phyloP scores from a whole-genome alignment of 192 early-diverging fungal genomes.

The Piromyces finnis region DNA sequence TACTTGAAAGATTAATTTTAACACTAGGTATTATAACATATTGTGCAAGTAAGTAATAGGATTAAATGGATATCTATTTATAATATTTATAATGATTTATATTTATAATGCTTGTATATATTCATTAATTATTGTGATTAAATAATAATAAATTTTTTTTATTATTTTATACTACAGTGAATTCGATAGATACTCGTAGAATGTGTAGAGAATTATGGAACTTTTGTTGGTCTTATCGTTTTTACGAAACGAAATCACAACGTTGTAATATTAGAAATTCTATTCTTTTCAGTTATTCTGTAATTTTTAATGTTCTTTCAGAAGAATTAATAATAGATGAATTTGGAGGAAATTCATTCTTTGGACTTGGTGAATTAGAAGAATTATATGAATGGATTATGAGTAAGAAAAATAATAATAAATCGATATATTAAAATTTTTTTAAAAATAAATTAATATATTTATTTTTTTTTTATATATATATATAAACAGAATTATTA shows the following conservation, averaged over 20 bases:
- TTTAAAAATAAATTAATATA: too few relatives aligned
- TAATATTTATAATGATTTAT: too few relatives aligned
- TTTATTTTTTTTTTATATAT: too few relatives aligned
- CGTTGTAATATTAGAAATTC: background rate
- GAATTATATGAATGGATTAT: background rate
- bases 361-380: background rate
- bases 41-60: background rate
- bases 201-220: background rate
- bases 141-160: background rate
- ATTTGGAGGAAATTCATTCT: background rate
- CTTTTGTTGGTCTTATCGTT: background rate
- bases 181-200: background rate
- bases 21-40: background rate
- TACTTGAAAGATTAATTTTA: background rate
- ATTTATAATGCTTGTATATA: background rate
- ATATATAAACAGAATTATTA: background rate
- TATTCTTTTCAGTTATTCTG: background rate
- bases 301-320: background rate
- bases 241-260: background rate
- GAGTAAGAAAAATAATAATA: too few relatives aligned
- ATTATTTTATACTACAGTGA: background rate
- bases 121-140: too few relatives aligned
- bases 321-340: background rate
- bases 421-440: too few relatives aligned
- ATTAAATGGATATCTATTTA: too few relatives aligned